Percentiles rank a stretch among this genome's conserved stretches.
These are phyloP conservation scores for Pseudogymnoascus sp. DNA, from an alignment of 2,329 filamentous ascomycete species.

Conservation along the genomic window DNA sequence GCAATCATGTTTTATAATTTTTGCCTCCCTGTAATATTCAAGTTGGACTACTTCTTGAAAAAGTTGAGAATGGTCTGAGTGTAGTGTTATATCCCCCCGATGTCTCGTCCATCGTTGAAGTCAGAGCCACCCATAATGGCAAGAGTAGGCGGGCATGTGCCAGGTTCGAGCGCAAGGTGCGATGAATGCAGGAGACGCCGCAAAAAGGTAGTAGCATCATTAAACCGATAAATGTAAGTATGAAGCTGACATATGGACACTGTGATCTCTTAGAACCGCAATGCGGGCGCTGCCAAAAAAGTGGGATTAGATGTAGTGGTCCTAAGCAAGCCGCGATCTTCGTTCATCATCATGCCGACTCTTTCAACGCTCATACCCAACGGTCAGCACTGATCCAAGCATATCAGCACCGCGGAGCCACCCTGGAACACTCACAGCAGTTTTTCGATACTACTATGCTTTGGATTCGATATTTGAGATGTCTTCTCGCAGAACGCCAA, in stretches of 20 bases:
- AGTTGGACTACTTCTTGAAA: background rate
- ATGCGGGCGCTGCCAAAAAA: background rate
- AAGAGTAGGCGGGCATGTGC: background rate
- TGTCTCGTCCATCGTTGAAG: background rate
- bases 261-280: background rate
- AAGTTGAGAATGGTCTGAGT: background rate
- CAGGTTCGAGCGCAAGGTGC: background rate
- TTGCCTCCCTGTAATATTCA: background rate
- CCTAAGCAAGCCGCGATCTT: background rate
- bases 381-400: background rate
- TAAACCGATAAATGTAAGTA: background rate
- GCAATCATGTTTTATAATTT: background rate
- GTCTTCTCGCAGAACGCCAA: background rate
- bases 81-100: background rate
- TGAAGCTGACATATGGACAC: background rate
- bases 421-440: background rate
- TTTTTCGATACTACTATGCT: background rate
- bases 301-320: background rate
- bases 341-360: background rate
- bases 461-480: background rate
- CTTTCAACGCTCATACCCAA: background rate
- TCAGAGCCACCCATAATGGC: background rate
- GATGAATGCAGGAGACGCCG: background rate
- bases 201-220: background rate
- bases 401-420: background rate